Evolutionary conservation across 2,329 filamentous ascomycete species (phyloP).

Genomic region (Talaromyces rugulosus): DNA sequence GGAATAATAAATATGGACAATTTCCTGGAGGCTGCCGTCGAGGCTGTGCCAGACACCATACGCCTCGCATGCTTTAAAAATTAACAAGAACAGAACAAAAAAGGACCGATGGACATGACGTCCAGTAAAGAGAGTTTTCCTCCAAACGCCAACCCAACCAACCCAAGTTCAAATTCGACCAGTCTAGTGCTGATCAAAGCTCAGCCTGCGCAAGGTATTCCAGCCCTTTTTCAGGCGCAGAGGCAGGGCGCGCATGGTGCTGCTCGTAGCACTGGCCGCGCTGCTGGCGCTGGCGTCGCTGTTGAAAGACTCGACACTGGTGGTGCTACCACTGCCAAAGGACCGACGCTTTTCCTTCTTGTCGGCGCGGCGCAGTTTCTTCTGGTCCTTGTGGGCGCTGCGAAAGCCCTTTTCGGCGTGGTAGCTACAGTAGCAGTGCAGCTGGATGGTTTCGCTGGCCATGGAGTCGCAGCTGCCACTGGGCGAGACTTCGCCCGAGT

Average conservation of each 20-base stretch:
- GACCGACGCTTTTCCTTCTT: conserved; percentile 15
- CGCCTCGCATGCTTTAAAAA: conserved; percentile 5
- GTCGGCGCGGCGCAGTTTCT: conserved; percentile 7
- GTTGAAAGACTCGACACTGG: conserved; percentile 1
- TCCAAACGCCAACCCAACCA: neutral
- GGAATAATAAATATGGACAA: neutral
- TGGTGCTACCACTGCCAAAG: neutral
- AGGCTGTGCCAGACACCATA: conserved; percentile 4
- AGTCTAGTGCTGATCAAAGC: neutral
- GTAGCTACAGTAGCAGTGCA: conserved; percentile 36
- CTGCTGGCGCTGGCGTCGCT: conserved; percentile 3
- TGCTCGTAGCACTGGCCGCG: neutral
- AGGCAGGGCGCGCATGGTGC: conserved; percentile 1
- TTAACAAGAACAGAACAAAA: neutral
- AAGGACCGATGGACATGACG: neutral
- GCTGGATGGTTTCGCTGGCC: conserved; percentile 31
- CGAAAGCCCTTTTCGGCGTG: conserved; percentile 31
- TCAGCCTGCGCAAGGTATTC: conserved; percentile 8
- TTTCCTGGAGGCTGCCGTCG: neutral
- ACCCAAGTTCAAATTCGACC: neutral
- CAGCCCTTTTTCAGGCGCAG: conserved; percentile 2
- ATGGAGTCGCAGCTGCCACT: conserved; percentile 27
- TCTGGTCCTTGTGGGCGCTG: conserved; percentile 25
- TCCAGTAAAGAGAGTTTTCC: neutral
- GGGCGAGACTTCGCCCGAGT: conserved; percentile 24